A percentile compares a stretch with the other conserved stretches of the same genome.
These are phyloP conservation scores for Podaxis sp. DNA, from an alignment of 768 basidiomycete species.

Conservation along the genomic window DNA sequence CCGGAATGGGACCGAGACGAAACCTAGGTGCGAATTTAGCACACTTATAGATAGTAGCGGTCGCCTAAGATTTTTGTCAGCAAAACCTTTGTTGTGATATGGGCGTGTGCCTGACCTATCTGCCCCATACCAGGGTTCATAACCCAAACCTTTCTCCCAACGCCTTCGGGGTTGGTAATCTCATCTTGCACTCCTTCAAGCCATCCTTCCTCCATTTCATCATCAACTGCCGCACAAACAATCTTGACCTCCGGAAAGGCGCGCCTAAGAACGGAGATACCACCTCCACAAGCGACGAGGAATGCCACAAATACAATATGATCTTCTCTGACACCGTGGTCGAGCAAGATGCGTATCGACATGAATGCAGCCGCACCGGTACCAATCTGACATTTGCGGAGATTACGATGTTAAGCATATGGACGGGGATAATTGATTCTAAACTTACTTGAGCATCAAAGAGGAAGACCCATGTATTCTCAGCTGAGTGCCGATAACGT, in stretches of 20 bases:
- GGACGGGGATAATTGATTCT: background rate
- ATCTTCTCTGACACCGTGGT: constrained; percentile 85
- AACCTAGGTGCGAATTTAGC: background rate
- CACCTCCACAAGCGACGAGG: constrained; percentile 81
- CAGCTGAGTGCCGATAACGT: constrained; percentile 61
- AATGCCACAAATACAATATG: constrained; percentile 90
- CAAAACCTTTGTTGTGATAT: background rate
- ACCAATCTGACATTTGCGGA: constrained; percentile 58
- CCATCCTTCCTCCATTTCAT: constrained; percentile 74
- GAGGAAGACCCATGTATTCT: constrained; percentile 78
- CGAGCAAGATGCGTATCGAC: constrained; percentile 90
- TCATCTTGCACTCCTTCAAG: constrained; percentile 54
- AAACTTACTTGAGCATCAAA: constrained; percentile 78
- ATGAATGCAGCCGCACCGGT: constrained; percentile 93
- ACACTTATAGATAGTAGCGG: constrained; percentile 37
- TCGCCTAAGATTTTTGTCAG: constrained; percentile 27
- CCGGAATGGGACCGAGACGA: background rate
- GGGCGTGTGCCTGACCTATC: constrained; percentile 54
- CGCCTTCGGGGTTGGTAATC: constrained; percentile 41
- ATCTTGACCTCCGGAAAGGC: constrained; percentile 88
- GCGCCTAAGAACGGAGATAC: constrained; percentile 68
- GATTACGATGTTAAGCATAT: background rate
- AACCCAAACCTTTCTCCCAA: constrained; percentile 71
- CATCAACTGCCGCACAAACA: constrained; percentile 82
- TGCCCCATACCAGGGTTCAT: constrained; percentile 90